These are phyloP conservation scores for Stephania cephalantha DNA, from an alignment of 164 flowering plant genomes.

Conservation along the genomic window DNA sequence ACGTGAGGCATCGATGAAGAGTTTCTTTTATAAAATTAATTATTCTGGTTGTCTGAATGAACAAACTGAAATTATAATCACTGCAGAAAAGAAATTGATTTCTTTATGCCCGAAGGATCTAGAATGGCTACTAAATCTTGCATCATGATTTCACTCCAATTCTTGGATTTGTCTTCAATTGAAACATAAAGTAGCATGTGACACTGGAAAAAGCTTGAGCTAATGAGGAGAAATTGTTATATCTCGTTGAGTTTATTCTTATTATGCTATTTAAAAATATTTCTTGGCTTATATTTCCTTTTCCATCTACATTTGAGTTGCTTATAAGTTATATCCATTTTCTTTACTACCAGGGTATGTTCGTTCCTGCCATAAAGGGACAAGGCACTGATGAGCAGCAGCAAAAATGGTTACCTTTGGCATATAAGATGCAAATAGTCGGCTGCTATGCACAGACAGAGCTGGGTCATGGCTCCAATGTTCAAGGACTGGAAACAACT, in stretches of 20 bases:
- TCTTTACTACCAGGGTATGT: slow-evolving; percentile 67
- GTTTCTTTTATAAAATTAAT: too few species aligned
- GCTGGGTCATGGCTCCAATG: slow-evolving; percentile 99
- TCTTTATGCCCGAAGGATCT: too few species aligned
- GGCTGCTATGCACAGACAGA: slow-evolving; percentile 99
- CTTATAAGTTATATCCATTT: neutral
- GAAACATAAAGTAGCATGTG: too few species aligned
- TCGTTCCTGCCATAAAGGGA: slow-evolving; percentile 89
- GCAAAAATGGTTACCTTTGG: slow-evolving; percentile 85
- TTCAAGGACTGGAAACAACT: slow-evolving; percentile 97
- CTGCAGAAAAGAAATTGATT: too few species aligned
- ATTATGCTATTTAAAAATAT: neutral
- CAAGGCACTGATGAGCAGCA: slow-evolving; percentile 97
- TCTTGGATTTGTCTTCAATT: too few species aligned
- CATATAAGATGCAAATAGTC: slow-evolving; percentile 94
- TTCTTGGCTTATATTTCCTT: neutral
- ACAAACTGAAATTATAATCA: too few species aligned
- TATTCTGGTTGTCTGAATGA: too few species aligned
- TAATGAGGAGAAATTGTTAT: neutral
- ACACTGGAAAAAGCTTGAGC: neutral
- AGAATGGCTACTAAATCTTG: too few species aligned
- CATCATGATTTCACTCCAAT: too few species aligned
- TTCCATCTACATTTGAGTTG: neutral
- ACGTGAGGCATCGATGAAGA: too few species aligned
- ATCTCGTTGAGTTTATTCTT: neutral